Percentiles rank a stretch among this genome's conserved stretches.
Evolutionary conservation across 1,139 yeast genomes (phyloP).

Genomic region (Geotrichum cucujoidarum): DNA sequence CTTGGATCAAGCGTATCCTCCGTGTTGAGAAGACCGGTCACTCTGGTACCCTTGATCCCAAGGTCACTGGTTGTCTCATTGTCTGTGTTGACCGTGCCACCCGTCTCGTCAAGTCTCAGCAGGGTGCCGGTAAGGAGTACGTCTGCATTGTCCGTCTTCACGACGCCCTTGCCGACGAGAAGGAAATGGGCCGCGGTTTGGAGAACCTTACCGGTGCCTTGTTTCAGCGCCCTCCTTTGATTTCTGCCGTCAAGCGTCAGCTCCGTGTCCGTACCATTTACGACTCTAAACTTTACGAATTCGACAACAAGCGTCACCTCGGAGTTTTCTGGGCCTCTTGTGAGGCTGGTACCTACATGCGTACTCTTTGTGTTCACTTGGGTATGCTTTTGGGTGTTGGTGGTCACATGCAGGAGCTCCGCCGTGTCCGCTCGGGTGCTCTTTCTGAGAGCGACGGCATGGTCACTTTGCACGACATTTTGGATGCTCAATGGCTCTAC

Average conservation of each 20-base stretch:
- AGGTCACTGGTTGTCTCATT: constrained; percentile 89
- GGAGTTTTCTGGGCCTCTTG: constrained; percentile 99
- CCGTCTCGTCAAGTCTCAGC: constrained; percentile 95
- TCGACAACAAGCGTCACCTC: constrained; percentile 92
- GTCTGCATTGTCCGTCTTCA: constrained; percentile 96
- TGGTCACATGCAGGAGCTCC: constrained; percentile 99
- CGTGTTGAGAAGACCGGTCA: constrained; percentile 98
- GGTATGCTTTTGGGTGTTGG: constrained; percentile 98
- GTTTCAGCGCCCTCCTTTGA: constrained; percentile 98
- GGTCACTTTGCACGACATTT: constrained; percentile 93
- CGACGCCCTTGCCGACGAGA: constrained; percentile 85
- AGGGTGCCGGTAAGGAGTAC: constrained; percentile 99
- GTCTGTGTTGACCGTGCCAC: constrained; percentile 98
- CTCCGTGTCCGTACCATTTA: constrained; percentile 96
- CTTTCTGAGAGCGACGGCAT: constrained; percentile 82
- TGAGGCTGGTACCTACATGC: constrained; percentile 99
- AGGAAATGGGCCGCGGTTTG: constrained; percentile 79
- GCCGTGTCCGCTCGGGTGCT: constrained; percentile 98
- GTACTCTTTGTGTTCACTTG: constrained; percentile 96
- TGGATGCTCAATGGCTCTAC: constrained; percentile 97
- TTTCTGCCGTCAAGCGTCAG: constrained; percentile 98
- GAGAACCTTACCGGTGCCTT: constrained; percentile 97
- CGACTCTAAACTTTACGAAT: constrained; percentile 91
- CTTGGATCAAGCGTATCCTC: constrained; percentile 95
- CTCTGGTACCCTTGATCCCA: constrained; percentile 97